phyloP scores from a whole-genome alignment of 2,329 filamentous ascomycete species.

The Lachnellula cervina region DNA sequence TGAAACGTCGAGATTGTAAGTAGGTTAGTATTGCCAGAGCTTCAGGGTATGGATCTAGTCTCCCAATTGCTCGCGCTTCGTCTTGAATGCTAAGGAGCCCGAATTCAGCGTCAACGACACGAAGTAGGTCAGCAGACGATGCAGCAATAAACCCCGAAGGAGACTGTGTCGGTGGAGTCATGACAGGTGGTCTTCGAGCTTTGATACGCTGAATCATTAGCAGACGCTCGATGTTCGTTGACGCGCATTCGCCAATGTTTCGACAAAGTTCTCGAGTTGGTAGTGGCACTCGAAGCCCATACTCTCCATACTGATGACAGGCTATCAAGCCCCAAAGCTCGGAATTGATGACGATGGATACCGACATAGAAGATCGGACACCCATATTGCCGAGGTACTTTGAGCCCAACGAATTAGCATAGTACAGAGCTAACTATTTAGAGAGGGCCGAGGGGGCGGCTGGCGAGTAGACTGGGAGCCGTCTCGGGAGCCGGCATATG shows the following conservation, averaged over 20 bases:
- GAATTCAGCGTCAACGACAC: conserved; percentile 23
- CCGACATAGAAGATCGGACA: conserved; percentile 85
- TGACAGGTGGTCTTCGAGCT: conserved; percentile 11
- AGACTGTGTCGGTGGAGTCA: conserved; percentile 9
- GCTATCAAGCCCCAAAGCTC: conserved; percentile 85
- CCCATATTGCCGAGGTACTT: conserved; percentile 81
- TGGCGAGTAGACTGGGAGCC: too few species aligned
- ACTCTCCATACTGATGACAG: conserved; percentile 71
- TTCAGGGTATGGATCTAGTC: conserved; percentile 21
- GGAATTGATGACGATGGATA: conserved; percentile 78
- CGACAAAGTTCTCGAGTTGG: conserved; percentile 87
- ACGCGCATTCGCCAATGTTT: conserved; percentile 49
- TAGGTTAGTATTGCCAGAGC: conserved; percentile 19
- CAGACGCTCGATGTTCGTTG: conserved; percentile 19
- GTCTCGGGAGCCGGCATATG: too few species aligned
- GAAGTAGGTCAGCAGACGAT: conserved; percentile 20
- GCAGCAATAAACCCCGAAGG: conserved; percentile 16
- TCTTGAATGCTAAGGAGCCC: conserved; percentile 21
- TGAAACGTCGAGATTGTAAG: conserved; percentile 15
- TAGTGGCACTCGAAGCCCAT: conserved; percentile 80
- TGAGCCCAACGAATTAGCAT: too few species aligned
- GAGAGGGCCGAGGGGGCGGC: too few species aligned
- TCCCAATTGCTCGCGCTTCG: conserved; percentile 21
- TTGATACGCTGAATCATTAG: conserved; percentile 16
- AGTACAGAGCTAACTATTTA: too few species aligned